Base-by-base conservation (phyloP, 164 flowering plant genomes). In the Chimonanthus praecox region DNA sequence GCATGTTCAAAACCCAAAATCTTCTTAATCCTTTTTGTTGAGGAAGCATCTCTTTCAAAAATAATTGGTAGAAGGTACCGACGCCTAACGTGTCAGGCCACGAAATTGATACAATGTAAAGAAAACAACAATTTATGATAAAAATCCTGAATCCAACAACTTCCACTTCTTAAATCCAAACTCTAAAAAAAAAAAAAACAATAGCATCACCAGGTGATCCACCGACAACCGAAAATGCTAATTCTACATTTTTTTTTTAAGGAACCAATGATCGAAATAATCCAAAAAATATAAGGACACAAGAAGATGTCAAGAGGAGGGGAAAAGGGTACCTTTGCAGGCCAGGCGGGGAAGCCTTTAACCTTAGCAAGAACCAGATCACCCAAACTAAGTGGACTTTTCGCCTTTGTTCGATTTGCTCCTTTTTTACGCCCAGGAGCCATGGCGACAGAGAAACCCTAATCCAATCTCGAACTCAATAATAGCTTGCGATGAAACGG, bases 321-420 rank as follows among this genome's bases (percentile, higher is more conserved):
- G n/a, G 6, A 51, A 51, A 66, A 68, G 13, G 73, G 64, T n/a
- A 92, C 99, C 97, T 90, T 92, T 7, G 99, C 98, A 61, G 99
- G 98, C 98, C 99, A 93, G 46, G 88, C 78, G 43, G 97, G 99
- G 70, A 85, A 89, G 18, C 99, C 99, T 84, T 95, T 93, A 77
- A 93, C 99, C 80, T 95, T 95, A 72, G 98, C 99, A 6, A 95
- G 96, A 16, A 95, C 99, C n/a, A 95, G 96, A 93, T 95, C 99
- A 50, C 99, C 99, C 69, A 95, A 71, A 67, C 88, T 81, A 83
- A 92, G 83, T 79, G 86, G 81, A 60, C 76, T 74, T 80, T 82
- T 85, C 10, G 76, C 73, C 75, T 84, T 87, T 7, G 79, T 83
- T 72, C 85, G 80, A 64, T 79, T 87, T 44, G 87, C 93, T 81